Conservation (phyloP, 441 rosid genomes). For the Codiaeum variegatum region DNA sequence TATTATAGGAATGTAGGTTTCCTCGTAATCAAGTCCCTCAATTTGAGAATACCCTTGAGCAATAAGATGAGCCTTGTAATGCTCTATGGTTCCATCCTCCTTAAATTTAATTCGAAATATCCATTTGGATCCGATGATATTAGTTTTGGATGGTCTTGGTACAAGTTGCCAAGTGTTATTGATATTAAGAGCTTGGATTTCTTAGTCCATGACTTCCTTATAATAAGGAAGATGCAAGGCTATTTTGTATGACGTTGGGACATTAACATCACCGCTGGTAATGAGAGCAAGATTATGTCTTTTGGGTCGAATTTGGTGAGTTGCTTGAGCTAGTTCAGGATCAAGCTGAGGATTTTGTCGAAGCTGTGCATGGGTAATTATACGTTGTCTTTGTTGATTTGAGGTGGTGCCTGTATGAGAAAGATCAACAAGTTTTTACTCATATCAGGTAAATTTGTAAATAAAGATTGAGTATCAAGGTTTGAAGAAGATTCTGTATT, state of each 20-base stretch:
- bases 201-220: neutral
- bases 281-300: too few species aligned
- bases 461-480: neutral
- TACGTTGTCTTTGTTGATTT: neutral
- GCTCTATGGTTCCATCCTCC: neutral
- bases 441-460: neutral
- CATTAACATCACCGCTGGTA: neutral
- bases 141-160: neutral
- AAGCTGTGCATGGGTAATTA: too few species aligned
- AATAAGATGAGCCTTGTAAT: neutral
- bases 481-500: too few species aligned
- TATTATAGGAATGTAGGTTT: neutral
- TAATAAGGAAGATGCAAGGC: neutral
- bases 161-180: neutral
- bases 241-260: neutral
- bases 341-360: too few species aligned
- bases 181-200: neutral
- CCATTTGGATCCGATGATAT: neutral
- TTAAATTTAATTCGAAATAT: neutral
- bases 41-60: neutral
- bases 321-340: neutral
- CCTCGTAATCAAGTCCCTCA: neutral
- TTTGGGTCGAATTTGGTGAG: too few species aligned
- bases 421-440: neutral
- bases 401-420: neutral